phyloP scores from a whole-genome alignment of 129 eudicot species.

The Solidago caesia region DNA sequence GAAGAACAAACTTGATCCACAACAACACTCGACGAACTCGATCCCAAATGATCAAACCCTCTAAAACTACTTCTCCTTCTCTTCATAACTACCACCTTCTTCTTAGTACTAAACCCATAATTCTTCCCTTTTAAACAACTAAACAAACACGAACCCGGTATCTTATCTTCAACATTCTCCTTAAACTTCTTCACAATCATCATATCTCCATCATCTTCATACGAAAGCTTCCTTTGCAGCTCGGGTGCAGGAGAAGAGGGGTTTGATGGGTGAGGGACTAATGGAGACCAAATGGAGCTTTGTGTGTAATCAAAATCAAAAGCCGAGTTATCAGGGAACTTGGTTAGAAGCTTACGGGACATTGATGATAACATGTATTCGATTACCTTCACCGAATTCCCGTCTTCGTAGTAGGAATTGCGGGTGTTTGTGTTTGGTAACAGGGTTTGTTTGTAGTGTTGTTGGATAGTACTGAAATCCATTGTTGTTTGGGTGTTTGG shows the following conservation, averaged over 20 bases:
- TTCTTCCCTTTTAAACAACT: slow-evolving; percentile 31
- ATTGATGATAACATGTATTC: slow-evolving; percentile 65
- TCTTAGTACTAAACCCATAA: slow-evolving; percentile 28
- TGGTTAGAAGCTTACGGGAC: slow-evolving; percentile 68
- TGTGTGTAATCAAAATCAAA: slow-evolving; percentile 89
- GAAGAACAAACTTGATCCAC: slow-evolving; percentile 23
- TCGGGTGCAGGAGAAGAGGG: slow-evolving; percentile 27
- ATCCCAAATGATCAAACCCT: slow-evolving; percentile 35
- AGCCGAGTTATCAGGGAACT: slow-evolving; percentile 90
- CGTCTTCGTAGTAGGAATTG: not conserved
- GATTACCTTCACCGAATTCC: slow-evolving; percentile 46
- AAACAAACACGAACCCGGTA: slow-evolving; percentile 34
- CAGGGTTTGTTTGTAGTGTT: not conserved
- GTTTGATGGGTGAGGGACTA: slow-evolving; percentile 43
- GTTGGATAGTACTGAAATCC: slow-evolving; percentile 23
- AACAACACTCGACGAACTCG: slow-evolving; percentile 4
- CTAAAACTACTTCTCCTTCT: slow-evolving; percentile 25
- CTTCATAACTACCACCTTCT: slow-evolving; percentile 27
- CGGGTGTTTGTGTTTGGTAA: not conserved
- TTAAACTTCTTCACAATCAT: slow-evolving; percentile 29
- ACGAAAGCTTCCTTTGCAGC: slow-evolving; percentile 41
- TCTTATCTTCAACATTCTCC: slow-evolving; percentile 35
- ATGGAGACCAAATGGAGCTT: slow-evolving; percentile 94
- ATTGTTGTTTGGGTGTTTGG: slow-evolving; percentile 5
- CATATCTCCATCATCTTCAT: slow-evolving; percentile 31